phyloP scores from a whole-genome alignment of 2,329 filamentous ascomycete species.

The Chalara sp. region DNA sequence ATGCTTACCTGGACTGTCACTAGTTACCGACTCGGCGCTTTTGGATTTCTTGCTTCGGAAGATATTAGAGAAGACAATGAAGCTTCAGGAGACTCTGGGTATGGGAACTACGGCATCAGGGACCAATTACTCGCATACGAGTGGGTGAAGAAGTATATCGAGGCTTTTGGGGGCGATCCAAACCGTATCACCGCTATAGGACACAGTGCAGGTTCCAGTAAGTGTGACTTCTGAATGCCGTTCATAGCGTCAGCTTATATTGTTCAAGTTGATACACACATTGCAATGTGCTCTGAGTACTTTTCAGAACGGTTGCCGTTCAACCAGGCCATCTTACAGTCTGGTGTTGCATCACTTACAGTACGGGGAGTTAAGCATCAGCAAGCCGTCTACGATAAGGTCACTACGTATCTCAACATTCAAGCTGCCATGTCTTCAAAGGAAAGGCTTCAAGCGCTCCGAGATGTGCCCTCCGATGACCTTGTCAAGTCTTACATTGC shows the following conservation, averaged over 20 bases:
- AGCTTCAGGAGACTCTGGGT: conserved; percentile 31
- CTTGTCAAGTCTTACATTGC: not conserved
- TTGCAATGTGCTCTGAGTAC: not conserved
- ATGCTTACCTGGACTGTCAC: not conserved
- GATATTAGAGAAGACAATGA: conserved; percentile 5
- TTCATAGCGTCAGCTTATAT: not conserved
- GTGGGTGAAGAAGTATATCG: conserved; percentile 46
- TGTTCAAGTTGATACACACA: not conserved
- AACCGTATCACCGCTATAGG: conserved; percentile 39
- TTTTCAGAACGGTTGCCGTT: not conserved
- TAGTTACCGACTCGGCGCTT: conserved; percentile 17
- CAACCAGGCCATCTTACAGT: not conserved
- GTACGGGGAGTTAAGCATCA: not conserved
- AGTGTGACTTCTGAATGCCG: not conserved
- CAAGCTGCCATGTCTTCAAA: not conserved
- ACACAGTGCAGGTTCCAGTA: conserved; percentile 16
- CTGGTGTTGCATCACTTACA: not conserved
- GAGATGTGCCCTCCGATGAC: not conserved
- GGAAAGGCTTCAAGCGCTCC: not conserved
- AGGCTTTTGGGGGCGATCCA: conserved; percentile 45
- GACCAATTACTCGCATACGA: conserved; percentile 47
- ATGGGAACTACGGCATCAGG: conserved; percentile 40
- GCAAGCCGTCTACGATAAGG: not conserved
- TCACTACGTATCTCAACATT: not conserved
- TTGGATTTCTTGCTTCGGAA: conserved; percentile 25